These are phyloP conservation scores for Aquilaria yunnanensis DNA, from an alignment of 345 rosid species.

Conservation along the genomic window DNA sequence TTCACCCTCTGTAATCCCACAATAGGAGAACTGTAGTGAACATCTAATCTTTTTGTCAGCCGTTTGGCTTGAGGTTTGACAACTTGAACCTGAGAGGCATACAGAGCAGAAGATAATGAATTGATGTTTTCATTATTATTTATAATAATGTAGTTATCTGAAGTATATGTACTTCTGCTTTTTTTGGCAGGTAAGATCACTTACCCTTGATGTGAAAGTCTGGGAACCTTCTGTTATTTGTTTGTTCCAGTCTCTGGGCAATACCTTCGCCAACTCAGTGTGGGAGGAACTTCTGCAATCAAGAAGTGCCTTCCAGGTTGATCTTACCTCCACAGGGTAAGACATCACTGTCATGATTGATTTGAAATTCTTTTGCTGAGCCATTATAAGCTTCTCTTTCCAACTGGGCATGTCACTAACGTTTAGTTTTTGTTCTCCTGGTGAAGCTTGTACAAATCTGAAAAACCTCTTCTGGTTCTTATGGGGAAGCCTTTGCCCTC, in stretches of 20 bases:
- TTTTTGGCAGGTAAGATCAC: conserved; percentile 80
- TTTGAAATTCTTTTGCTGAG: conserved; percentile 5
- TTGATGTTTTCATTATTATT: too few species aligned
- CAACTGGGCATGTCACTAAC: conserved; percentile 19
- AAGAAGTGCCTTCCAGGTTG: conserved; percentile 63
- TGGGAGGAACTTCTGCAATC: conserved; percentile 98
- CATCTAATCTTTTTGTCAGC: too few species aligned
- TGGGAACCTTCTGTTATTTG: conserved; percentile 98
- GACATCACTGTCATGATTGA: conserved; percentile 10
- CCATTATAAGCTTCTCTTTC: conserved; percentile 2
- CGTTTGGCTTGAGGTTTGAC: too few species aligned
- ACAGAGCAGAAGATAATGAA: too few species aligned
- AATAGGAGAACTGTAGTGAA: not conserved
- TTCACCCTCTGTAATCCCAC: not conserved
- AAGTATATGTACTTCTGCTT: conserved; percentile 12
- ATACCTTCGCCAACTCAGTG: conserved; percentile 83
- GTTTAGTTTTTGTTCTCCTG: conserved; percentile 15
- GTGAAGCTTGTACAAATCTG: conserved; percentile 50
- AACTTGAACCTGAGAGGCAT: too few species aligned
- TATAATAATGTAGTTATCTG: not conserved
- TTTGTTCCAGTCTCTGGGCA: conserved; percentile 95
- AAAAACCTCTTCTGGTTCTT: conserved; percentile 52
- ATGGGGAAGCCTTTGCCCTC: conserved; percentile 57
- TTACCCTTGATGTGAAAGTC: conserved; percentile 93
- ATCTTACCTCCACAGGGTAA: conserved; percentile 57